Conservation (phyloP, 441 rosid species). For the Bruguiera hainesii region DNA sequence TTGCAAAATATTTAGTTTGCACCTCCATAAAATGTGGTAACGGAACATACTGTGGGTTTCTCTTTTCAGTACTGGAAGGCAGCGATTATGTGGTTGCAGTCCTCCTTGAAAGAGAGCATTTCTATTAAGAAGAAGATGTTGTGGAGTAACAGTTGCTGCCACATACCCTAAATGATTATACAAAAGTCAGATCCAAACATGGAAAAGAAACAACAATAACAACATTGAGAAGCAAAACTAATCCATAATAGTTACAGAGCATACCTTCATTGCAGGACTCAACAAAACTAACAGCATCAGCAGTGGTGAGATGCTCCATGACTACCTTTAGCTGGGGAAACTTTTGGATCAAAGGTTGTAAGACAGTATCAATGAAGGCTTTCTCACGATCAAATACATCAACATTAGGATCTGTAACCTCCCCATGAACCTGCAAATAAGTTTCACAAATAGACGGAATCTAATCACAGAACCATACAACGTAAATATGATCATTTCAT, state of each 20-base stretch:
- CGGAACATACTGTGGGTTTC: constrained; percentile 37
- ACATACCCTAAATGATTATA: constrained; percentile 46
- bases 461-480: not conserved
- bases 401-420: constrained; percentile 78
- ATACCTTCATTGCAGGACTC: constrained; percentile 83
- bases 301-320: constrained; percentile 94
- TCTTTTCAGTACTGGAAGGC: constrained; percentile 94
- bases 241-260: not conserved
- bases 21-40: no score
- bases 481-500: not conserved
- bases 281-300: constrained; percentile 82
- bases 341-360: constrained; percentile 62
- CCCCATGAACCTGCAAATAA: constrained; percentile 84
- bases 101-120: constrained; percentile 88
- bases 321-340: constrained; percentile 77
- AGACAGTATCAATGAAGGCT: constrained; percentile 75
- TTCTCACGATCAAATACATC: constrained; percentile 91
- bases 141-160: constrained; percentile 94
- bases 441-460: constrained; percentile 2
- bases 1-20: no score
- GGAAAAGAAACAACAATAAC: constrained; percentile 1
- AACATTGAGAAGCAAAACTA: constrained; percentile 1
- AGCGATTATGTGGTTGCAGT: constrained; percentile 82
- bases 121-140: constrained; percentile 86
- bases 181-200: not conserved